Evolutionary conservation across 768 basidiomycete genomes (phyloP).

Genomic region (Lenzites betulinus): DNA sequence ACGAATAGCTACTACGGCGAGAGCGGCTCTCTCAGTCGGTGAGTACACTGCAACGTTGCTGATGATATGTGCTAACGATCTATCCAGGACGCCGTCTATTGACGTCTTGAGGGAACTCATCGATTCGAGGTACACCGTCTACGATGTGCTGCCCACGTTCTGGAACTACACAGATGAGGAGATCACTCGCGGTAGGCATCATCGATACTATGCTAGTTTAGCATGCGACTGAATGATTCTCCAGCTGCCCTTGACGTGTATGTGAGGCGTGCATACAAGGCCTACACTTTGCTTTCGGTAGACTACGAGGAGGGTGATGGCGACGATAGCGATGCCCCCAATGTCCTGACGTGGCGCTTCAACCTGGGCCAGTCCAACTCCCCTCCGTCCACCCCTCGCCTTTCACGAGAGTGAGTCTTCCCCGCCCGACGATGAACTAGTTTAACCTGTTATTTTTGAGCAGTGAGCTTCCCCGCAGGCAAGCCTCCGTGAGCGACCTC

Average conservation of each 20-base stretch:
- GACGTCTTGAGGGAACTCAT: constrained; percentile 91
- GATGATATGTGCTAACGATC: not conserved
- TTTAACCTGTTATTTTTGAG: constrained; percentile 2
- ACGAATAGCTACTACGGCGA: constrained; percentile 91
- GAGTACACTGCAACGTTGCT: constrained; percentile 16
- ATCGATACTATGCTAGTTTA: not conserved
- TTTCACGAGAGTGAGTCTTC: constrained; percentile 48
- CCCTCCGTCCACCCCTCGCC: constrained; percentile 79
- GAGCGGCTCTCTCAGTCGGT: constrained; percentile 63
- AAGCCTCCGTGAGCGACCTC: constrained; percentile 94
- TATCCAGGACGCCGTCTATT: constrained; percentile 69
- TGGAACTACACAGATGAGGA: constrained; percentile 86
- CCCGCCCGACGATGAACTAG: constrained; percentile 9
- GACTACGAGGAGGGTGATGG: constrained; percentile 95
- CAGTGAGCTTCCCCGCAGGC: constrained; percentile 64
- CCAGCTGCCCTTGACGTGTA: constrained; percentile 95
- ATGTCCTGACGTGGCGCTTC: constrained; percentile 91
- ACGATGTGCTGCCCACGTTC: constrained; percentile 95
- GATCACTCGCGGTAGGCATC: constrained; percentile 72
- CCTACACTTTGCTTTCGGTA: constrained; percentile 86
- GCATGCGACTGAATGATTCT: no score
- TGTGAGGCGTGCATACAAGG: constrained; percentile 92
- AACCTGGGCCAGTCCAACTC: constrained; percentile 89
- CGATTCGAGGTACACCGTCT: constrained; percentile 96
- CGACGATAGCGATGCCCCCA: constrained; percentile 81